phyloP scores from a whole-genome alignment of 108 stramenopile species.

The Pinguiococcus pyrenoidosus region DNA sequence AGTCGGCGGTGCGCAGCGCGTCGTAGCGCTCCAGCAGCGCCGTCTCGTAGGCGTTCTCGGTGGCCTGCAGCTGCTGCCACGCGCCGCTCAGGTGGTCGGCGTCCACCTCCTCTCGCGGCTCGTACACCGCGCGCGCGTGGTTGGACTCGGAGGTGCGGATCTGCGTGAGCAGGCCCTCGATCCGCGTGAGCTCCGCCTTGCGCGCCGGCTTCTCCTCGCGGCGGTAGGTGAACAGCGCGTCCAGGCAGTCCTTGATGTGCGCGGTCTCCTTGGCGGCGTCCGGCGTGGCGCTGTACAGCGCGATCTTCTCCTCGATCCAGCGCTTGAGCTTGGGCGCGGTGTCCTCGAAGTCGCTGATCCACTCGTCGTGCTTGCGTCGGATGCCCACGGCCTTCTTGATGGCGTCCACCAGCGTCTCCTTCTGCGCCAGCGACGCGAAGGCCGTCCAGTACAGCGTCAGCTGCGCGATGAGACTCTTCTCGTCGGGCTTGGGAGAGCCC shows the following conservation, averaged over 20 bases:
- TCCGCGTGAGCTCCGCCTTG: not conserved
- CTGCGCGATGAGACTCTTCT: conserved; percentile 23
- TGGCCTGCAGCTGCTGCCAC: not conserved
- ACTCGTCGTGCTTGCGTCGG: not conserved
- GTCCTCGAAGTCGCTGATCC: not conserved
- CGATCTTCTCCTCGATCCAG: not conserved
- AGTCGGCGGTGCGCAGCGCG: not conserved
- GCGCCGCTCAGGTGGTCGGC: too few relatives aligned
- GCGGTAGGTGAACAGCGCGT: not conserved
- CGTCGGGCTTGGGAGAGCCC: conserved; percentile 13
- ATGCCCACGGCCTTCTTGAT: not conserved
- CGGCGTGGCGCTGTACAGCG: not conserved
- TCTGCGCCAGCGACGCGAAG: not conserved
- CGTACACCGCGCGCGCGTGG: not conserved
- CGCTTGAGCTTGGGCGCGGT: not conserved
- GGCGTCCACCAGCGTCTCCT: not conserved
- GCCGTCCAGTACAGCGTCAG: conserved; percentile 18
- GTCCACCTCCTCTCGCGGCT: not conserved
- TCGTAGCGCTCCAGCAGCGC: not conserved
- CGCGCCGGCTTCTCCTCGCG: not conserved
- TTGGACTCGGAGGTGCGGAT: not conserved
- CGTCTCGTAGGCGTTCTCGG: not conserved
- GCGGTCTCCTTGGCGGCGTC: not conserved
- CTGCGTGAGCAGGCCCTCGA: not conserved
- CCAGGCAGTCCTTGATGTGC: not conserved